phyloP scores from a whole-genome alignment of 129 eudicot genomes.

The Flaveria ramosissima region DNA sequence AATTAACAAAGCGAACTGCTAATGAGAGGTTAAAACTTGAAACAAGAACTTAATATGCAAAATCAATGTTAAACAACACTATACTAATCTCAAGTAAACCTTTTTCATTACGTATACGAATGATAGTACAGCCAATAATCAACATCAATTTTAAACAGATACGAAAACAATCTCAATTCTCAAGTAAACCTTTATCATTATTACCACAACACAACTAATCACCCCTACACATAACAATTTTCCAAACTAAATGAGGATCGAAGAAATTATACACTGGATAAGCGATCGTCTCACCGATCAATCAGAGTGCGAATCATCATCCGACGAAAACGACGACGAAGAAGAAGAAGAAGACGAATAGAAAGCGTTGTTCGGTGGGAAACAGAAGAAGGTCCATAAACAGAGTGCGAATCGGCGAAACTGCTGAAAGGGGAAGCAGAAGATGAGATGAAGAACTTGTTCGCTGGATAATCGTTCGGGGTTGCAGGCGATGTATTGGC shows the following conservation, averaged over 20 bases:
- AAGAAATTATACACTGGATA: conserved; percentile 8
- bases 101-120: neutral
- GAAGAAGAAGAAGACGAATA: conserved; percentile 45
- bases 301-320: conserved; percentile 53
- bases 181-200: conserved; percentile 16
- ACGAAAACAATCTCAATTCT: conserved; percentile 1
- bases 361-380: conserved; percentile 38
- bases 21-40: neutral
- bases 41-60: neutral
- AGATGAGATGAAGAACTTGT: conserved; percentile 75
- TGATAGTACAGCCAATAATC: neutral
- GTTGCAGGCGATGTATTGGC: conserved; percentile 94
- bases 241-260: conserved; percentile 6
- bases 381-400: conserved; percentile 74
- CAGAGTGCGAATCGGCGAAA: conserved; percentile 76
- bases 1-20: neutral
- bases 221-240: neutral
- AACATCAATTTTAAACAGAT: neutral
- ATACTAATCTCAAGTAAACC: neutral
- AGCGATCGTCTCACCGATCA: conserved; percentile 28
- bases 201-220: conserved; percentile 13
- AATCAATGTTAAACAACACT: neutral
- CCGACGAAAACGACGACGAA: conserved; percentile 40
- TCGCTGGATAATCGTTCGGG: conserved; percentile 65
- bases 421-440: conserved; percentile 84